Evolutionary conservation across 192 early-diverging fungal species (phyloP), one percentile per base, ranked within the genome.

Genomic region (Phlyctochytrium bullatum): DNA sequence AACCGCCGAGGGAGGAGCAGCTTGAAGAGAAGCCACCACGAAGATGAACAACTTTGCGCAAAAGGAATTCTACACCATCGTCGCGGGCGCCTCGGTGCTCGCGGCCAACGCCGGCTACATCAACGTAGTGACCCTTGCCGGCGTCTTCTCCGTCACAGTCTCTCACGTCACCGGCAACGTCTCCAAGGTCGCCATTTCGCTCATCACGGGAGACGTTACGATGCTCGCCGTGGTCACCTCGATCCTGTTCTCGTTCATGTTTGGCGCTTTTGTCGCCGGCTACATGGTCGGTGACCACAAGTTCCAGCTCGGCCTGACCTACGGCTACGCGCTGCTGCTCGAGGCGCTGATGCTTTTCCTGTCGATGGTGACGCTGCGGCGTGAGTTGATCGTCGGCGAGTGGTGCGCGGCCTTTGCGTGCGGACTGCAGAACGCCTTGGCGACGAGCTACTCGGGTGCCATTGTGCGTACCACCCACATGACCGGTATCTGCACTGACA

Each of bases 381-480:
- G 67, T 17, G 78, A 81, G 72, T 69, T 74, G 17, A 76, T 83
- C 56, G 59, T 78, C 14, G 84, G 84, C 4, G 81, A 79, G 62
- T 77, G 81, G 84, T 82, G 74, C 63, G 84, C 84, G 16, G 81
- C 84, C 1, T 86, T 84, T 64, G 81, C 75, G 16, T 78, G 76
- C 50, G 84, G 84, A 3, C 56, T 86, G 52, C 84, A 86, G 56
- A 86, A 86, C 67, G 81, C 84, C 23, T 66, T 86, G 65, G 76
- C 75, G 25, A 86, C 84, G 1, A 68, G 58, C 56, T 86, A 84
- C 64, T 80, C 77, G 17, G 84, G 84, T 3, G 69, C 78, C 20
- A 82, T 79, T 25, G 74, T 86, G 0, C 69, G 84, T 3, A 86
- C 84, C 12, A 86, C 82, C 31, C 84, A 86, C 63, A 80, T 86